Conservation (phyloP, 164 flowering plant species). For the Stephania cephalantha region DNA sequence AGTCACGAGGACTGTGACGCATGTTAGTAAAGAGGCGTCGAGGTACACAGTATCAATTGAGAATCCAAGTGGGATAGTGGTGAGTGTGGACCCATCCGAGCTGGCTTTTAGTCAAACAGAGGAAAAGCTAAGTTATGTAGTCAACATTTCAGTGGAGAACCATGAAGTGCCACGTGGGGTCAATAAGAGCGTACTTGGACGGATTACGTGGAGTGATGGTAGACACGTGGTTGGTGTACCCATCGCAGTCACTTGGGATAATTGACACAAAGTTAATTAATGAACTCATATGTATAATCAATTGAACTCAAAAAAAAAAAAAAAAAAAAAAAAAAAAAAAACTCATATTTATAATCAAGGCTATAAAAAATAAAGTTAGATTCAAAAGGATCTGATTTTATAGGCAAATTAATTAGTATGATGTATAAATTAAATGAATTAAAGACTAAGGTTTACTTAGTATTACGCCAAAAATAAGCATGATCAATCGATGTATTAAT, state of each 20-base stretch:
- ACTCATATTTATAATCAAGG: too few species aligned
- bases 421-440: too few species aligned
- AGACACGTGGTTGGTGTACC: conserved; percentile 35
- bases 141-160: conserved; percentile 20
- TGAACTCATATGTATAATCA: too few species aligned
- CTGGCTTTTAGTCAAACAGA: neutral
- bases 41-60: conserved; percentile 19
- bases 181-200: conserved; percentile 20
- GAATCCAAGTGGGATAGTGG: conserved; percentile 14
- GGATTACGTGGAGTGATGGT: conserved; percentile 42
- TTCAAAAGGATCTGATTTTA: too few species aligned
- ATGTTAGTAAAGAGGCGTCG: conserved; percentile 21
- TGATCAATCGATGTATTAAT: too few species aligned
- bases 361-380: too few species aligned
- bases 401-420: too few species aligned
- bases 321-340: too few species aligned
- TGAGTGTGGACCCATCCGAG: conserved; percentile 25
- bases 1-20: conserved; percentile 31
- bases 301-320: neutral
- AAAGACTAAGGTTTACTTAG: too few species aligned
- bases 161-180: conserved; percentile 7
- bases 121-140: conserved; percentile 30
- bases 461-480: too few species aligned
- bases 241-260: conserved; percentile 25
- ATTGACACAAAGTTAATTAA: neutral